Percentiles rank a stretch among this genome's conserved stretches.
Evolutionary conservation across 2,329 filamentous ascomycete genomes (phyloP).

Genomic region (Talaromyces sp.): DNA sequence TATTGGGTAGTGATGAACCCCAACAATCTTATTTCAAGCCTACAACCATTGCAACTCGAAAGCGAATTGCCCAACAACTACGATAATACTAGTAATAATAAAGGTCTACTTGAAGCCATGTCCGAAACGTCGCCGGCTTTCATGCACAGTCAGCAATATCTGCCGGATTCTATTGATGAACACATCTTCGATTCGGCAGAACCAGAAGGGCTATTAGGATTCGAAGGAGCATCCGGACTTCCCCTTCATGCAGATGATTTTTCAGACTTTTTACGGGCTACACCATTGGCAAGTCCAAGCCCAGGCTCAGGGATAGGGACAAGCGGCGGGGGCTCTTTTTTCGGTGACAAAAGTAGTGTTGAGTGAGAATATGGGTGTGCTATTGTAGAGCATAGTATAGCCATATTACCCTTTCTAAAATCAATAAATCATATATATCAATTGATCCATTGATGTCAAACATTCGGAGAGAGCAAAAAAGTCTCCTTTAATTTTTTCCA

Average conservation of each 20-base stretch:
- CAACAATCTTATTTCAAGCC: background rate
- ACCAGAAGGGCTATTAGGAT: background rate
- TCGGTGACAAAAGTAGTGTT: background rate
- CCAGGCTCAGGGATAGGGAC: background rate
- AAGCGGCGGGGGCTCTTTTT: background rate
- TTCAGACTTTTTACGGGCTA: background rate
- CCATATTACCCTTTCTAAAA: background rate
- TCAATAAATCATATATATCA: too few species aligned
- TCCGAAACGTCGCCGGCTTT: background rate
- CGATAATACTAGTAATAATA: background rate
- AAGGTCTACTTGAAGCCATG: background rate
- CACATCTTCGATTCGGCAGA: background rate
- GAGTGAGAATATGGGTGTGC: background rate
- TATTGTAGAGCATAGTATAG: background rate
- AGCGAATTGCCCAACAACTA: background rate
- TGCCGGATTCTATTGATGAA: background rate
- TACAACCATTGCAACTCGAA: background rate
- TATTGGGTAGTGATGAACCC: slow-evolving; percentile 1
- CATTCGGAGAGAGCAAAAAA: too few species aligned
- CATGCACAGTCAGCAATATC: background rate
- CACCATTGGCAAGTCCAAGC: background rate
- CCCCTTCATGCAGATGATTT: background rate
- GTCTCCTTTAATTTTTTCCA: too few species aligned
- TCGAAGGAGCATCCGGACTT: background rate
- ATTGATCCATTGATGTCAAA: too few species aligned